Conservation (phyloP, 129 eudicot genomes). For the Dittrichia graveolens region DNA sequence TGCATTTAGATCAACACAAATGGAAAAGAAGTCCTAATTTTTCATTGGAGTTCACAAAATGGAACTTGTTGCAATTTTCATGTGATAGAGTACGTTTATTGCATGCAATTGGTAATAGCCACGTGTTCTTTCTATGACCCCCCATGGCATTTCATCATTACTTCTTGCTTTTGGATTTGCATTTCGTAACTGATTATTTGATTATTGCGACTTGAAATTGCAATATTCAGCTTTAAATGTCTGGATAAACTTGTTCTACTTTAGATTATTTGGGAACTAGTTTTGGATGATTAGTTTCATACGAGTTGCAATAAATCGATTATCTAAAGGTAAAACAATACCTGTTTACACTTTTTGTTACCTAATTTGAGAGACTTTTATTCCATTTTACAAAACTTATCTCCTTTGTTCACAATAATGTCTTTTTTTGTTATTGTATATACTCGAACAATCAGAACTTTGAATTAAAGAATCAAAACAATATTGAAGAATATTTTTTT, state of each 20-base stretch:
- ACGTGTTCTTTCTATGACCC: background rate
- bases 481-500: no score
- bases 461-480: no score
- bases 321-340: background rate
- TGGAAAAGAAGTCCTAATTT: background rate
- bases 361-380: background rate
- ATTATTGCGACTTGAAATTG: background rate
- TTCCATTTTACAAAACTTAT: constrained; percentile 6
- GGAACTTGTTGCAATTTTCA: background rate
- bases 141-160: background rate
- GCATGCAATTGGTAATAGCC: constrained; percentile 2
- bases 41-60: background rate
- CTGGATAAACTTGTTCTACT: background rate
- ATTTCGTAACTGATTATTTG: background rate
- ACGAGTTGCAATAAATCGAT: background rate
- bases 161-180: background rate
- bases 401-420: background rate
- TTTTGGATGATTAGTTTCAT: background rate
- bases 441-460: background rate
- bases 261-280: background rate
- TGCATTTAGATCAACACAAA: no score
- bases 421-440: background rate
- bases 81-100: background rate
- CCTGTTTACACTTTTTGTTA: background rate
- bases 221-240: background rate